Base-by-base conservation (phyloP, 2,329 filamentous ascomycete species). In the Chrysosporium queenslandicum region DNA sequence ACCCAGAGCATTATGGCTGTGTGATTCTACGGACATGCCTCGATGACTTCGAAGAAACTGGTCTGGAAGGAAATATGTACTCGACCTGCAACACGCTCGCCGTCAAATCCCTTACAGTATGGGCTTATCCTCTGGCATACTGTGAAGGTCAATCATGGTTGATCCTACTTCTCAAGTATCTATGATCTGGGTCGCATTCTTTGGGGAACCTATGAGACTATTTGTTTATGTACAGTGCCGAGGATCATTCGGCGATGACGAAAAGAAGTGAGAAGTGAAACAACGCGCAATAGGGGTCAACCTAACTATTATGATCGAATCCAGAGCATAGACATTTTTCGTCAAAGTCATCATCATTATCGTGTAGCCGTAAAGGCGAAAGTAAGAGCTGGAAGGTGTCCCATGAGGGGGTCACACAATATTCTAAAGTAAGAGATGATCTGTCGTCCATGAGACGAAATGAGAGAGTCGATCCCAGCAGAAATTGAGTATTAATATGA, bases 1-100 rank as follows among this genome's bases (percentile, higher is more conserved):
- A 62, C 32, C 54, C 60, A 4, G 27, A 52, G 6, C 63, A 66
- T 53, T 52, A 54, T 6, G 64, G 64, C 11, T 59, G 58, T 39
- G 41, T 12, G 3, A 61, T 60, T 50, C 54, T 65, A 29, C 58
- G 63, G 41, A 60, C 59, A 34, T 54, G 58, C 27, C 53, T 58
- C 18, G 63, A 68, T 37, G 58, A 52, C 14, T 68, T 67, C 52
- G 48, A 56, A 12, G 27, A 51, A 20, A 51, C 16, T 7, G 45
- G 54, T 14, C 58, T 56, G 29, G 39, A 61, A 36, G 64, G 62
- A 23, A 58, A 57, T n/a, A n/a, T n/a, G n/a, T n/a, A n/a, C n/a
- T n/a, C n/a, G n/a, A n/a, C n/a, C n/a, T n/a, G n/a, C n/a, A n/a
- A n/a, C n/a, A n/a, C n/a, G n/a, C n/a, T n/a, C n/a, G n/a, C n/a